Conservation (phyloP, 1,139 yeast genomes). For the Debaryomycetaceae sp. region DNA sequence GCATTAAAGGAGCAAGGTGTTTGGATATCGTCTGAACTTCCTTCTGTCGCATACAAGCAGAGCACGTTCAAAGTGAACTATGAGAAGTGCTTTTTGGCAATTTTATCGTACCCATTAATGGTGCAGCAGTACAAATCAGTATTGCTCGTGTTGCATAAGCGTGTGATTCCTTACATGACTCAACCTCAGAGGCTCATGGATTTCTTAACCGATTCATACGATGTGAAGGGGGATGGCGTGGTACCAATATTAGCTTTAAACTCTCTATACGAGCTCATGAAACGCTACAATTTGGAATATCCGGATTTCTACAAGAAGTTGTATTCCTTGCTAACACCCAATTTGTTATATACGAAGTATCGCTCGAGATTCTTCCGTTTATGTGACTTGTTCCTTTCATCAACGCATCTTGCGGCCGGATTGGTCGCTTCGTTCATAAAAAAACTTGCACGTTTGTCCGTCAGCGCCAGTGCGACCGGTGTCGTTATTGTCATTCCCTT, state of each 20-base stretch:
- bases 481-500: conserved; percentile 87
- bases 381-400: conserved; percentile 78
- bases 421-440: conserved; percentile 89
- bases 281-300: conserved; percentile 78
- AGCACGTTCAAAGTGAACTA: conserved; percentile 60
- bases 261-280: conserved; percentile 85
- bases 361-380: conserved; percentile 86
- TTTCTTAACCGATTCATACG: conserved; percentile 83
- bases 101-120: conserved; percentile 48
- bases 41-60: conserved; percentile 51
- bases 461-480: conserved; percentile 88
- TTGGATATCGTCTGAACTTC: conserved; percentile 42
- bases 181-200: conserved; percentile 89
- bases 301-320: conserved; percentile 86
- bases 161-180: conserved; percentile 76
- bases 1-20: conserved; percentile 31
- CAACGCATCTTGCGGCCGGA: conserved; percentile 82
- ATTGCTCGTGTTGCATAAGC: conserved; percentile 70
- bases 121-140: conserved; percentile 67
- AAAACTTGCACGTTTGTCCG: conserved; percentile 66
- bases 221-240: conserved; percentile 56
- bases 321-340: conserved; percentile 74
- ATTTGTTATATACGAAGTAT: conserved; percentile 71
- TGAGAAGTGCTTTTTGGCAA: conserved; percentile 63
- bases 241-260: conserved; percentile 80